Evolutionary conservation across 345 rosid genomes (phyloP), one percentile per base, ranked within the genome.

Genomic region (Punica granatum): DNA sequence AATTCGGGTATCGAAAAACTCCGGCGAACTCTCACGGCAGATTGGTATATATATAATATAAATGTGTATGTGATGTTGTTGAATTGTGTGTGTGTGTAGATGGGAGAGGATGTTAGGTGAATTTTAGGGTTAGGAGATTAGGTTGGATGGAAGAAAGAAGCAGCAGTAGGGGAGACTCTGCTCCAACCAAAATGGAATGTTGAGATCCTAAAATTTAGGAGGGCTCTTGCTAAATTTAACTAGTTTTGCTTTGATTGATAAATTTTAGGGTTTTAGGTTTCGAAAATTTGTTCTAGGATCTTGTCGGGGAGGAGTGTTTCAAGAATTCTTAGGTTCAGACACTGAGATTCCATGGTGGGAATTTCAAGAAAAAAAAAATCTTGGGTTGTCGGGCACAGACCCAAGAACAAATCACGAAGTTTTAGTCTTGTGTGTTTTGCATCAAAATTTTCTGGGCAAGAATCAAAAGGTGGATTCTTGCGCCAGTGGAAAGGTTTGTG

Each of bases 11-110:
- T 21, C n/a, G 34, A 13, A 28, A 26, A 13, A 28, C 33, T 56
- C 33, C 13, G 34, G 62, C 7, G 73, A 25, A 35, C 31, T 30
- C 59, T 44, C 69, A 53, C 60, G 37, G 61, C 41, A 16, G 73
- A 63, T 69, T 70, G 63, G 65, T 74, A 65, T 63, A 70, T 41
- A 53, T 71, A 65, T 56, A 69, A 80, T 69, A 64, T 63, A 39
- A 73, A 39, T 70, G 68, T 60, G 56, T 67, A 37, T 61, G 67
- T 75, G 43, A 46, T 23, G 67, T 63, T 36, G 67, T 70, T 36
- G 62, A 56, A 61, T 70, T 74, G 67, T 78, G 77, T 63, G 68
- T 74, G 82, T 79, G 81, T 69, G 81, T 77, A 71, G 82, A 76
- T 65, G 76, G 77, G 70, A 44, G 66, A 70, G 73, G 74, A 71